Evolutionary conservation across 2,329 filamentous ascomycete species (phyloP).

Genomic region (Sordariomycetes sp.): DNA sequence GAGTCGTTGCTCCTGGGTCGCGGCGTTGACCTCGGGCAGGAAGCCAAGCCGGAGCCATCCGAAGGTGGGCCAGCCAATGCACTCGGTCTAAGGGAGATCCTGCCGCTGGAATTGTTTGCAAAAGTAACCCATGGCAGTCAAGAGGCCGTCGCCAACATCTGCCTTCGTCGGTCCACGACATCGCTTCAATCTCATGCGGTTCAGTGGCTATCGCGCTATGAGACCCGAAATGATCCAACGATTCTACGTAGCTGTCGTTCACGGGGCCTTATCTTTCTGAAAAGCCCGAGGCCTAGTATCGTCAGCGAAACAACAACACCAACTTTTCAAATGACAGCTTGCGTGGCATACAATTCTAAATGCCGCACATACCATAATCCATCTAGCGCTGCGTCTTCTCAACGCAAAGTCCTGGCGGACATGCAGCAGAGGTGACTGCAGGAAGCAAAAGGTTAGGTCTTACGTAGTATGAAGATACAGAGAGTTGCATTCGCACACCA

Average conservation of each 20-base stretch:
- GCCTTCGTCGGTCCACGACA: neutral
- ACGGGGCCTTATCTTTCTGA: neutral
- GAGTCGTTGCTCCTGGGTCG: neutral
- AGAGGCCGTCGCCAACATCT: neutral
- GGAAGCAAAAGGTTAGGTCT: no score
- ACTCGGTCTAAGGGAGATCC: neutral
- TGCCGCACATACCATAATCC: neutral
- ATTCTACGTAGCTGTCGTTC: neutral
- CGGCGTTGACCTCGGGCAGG: neutral
- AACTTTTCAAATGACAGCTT: no score
- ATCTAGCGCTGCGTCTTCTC: no score
- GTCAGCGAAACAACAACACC: no score
- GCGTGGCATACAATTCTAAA: no score
- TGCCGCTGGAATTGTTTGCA: neutral
- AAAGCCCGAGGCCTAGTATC: no score
- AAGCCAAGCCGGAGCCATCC: neutral
- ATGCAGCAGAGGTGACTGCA: no score
- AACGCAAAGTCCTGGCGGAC: no score
- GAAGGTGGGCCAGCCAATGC: neutral
- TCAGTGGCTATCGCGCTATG: slow-evolving; percentile 3
- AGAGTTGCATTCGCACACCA: no score
- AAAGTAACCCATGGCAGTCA: neutral
- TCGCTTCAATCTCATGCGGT: slow-evolving; percentile 1
- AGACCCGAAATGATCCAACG: neutral
- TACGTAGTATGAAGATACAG: no score